phyloP scores from a whole-genome alignment of 306 rosid genomes.

The Neltuma alba region DNA sequence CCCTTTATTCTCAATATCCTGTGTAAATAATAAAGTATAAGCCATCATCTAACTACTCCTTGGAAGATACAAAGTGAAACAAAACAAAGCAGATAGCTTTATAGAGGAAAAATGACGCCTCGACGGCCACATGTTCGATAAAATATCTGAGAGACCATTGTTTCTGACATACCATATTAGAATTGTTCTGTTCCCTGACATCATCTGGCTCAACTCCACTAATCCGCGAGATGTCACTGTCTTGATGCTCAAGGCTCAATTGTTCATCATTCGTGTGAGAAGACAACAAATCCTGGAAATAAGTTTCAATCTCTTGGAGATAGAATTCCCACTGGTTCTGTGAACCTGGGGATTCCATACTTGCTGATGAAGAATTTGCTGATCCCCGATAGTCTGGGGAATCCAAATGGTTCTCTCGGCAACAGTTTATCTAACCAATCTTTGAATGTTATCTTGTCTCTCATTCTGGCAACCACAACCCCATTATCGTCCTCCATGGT shows the following conservation, averaged over 20 bases:
- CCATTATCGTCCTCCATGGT: conserved; percentile 84
- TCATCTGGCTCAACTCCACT: conserved; percentile 52
- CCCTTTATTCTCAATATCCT: background rate
- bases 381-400: conserved; percentile 33
- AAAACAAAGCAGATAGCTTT: conserved; percentile 30
- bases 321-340: conserved; percentile 63
- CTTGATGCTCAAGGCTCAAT: conserved; percentile 34
- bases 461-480: conserved; percentile 55
- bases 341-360: conserved; percentile 39
- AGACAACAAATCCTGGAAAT: conserved; percentile 53
- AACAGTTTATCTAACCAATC: conserved; percentile 77
- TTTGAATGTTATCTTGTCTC: conserved; percentile 57
- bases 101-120: conserved; percentile 4
- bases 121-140: conserved; percentile 42
- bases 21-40: conserved; percentile 4
- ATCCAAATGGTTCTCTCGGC: conserved; percentile 45
- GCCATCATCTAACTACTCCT: conserved; percentile 39
- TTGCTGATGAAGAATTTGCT: conserved; percentile 43
- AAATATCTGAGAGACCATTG: conserved; percentile 40
- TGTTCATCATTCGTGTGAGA: conserved; percentile 49
- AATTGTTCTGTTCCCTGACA: conserved; percentile 41
- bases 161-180: conserved; percentile 54
- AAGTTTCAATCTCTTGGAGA: conserved; percentile 63
- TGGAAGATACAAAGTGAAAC: conserved; percentile 39
- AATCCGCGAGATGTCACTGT: conserved; percentile 37